Base-by-base conservation (phyloP, 306 rosid species). In the Fragaria vesca region DNA sequence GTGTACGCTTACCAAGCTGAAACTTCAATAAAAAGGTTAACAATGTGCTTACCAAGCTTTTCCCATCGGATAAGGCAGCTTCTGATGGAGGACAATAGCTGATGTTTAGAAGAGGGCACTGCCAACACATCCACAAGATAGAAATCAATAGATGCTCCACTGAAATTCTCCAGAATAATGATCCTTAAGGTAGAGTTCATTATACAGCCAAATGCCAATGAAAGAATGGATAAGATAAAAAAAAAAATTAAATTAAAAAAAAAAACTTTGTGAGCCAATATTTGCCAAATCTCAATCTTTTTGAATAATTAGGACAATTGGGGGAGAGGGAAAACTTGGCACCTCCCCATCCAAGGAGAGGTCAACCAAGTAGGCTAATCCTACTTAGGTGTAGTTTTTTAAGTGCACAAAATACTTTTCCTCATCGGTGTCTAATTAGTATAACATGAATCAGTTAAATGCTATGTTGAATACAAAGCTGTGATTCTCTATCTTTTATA, bases 61-160 rank as follows among this genome's bases (percentile, higher is more conserved):
- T 91, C 40, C 90, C 93, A 75, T 81, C 69, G 24, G 91, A 88
- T 76, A 91, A 74, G 58, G 68, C 82, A 66, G 81, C 83, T 87
- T 90, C 97, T 73, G 97, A 91, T 80, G 96, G 85, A 32, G 98
- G 96, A 83, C 98, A 94, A 74, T 89, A 91, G 81, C 97, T 93
- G 78, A 93, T 82, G 81, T 93, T 93, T 63, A 93, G 96, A 83
- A 93, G 96, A 78, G 97, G 95, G 76, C 98, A 93, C 98, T 93
- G 98, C 86, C 78, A 89, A 76, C 76, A 92, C 58, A 81, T 81
- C 75, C 81, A 79, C 66, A 82, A 18, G 65, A 85, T 40, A 30
- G 3, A 47, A 74, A 15, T 75, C 30, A 68, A 57, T 57, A 8
- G 75, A 43, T 45, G 63, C 38, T 58, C 80, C 26, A 76, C 50